Base-by-base conservation (phyloP, 495 filamentous ascomycete genomes). In the Rostrohypoxylon terebratum region DNA sequence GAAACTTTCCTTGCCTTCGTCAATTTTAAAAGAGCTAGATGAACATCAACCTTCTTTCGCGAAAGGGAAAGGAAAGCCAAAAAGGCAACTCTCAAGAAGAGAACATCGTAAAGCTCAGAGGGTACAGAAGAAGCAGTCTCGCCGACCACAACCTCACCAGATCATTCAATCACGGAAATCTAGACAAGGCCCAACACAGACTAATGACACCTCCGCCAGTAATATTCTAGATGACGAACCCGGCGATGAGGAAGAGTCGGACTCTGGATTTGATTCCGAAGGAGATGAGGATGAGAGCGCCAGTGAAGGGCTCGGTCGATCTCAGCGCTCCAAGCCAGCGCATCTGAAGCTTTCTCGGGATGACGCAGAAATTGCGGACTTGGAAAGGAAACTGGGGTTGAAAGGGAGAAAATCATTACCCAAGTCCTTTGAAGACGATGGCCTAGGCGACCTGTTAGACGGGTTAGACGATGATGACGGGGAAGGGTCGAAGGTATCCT, bases 381-480 rank as follows among this genome's bases (percentile, higher is more conserved):
- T 98, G 63, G 96, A 99, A 81, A 93, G 90, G 82, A 96, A 92
- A 75, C 84, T 99, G 40, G 94, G 94, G 1, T 81, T 98, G 11
- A 97, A 92, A 78, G 88, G 88, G 18, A 92, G 91, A 59, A 95
- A 91, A 67, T 90, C 86, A 47, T 80, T 91, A 13, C 89, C 93
- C 0, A 91, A 93, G 73, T 85, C 89, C 0, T 94, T 92, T 65
- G 83, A 87, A n/a, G 93, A 98, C 7, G 94, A 97, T 77, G 96
- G 94, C 0, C 80, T 98, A 13, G 93, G 91, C 45, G 90, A 91
- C 62, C 77, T 98, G 23, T 79, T 98, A 51, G 91, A 88, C n/a
- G 93, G 90, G 7, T 63, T 96, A 34, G 82, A 81, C 20, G 81
- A 81, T 25, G 83, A 82, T 28, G 89, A 87, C 59, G 87, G 28